Evolutionary conservation across 768 basidiomycete species (phyloP).

Genomic region (Agrocybe praecox): DNA sequence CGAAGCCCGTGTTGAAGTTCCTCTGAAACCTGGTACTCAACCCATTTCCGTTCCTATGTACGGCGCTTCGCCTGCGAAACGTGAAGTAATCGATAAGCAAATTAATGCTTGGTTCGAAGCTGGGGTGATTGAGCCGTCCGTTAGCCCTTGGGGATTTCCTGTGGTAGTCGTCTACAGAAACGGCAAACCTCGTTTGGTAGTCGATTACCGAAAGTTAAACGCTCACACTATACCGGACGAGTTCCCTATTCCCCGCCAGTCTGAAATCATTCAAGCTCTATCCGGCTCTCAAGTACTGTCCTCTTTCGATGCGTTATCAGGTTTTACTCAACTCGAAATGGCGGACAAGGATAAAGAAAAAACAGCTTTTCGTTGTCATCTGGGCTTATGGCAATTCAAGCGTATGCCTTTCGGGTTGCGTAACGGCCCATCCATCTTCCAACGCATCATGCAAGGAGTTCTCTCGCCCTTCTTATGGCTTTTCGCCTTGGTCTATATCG

Average conservation of each 20-base stretch:
- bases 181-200: slow-evolving; percentile 34
- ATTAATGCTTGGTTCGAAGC: too few relatives aligned
- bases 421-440: too few relatives aligned
- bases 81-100: too few relatives aligned
- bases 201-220: too few relatives aligned
- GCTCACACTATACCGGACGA: slow-evolving; percentile 18
- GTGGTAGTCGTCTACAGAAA: slow-evolving; percentile 38
- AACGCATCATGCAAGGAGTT: too few relatives aligned
- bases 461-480: too few relatives aligned
- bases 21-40: slow-evolving; percentile 18
- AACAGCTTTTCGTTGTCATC: too few relatives aligned
- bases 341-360: too few relatives aligned
- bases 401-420: too few relatives aligned
- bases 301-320: too few relatives aligned
- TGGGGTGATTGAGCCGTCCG: slow-evolving; percentile 39
- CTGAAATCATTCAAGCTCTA: slow-evolving; percentile 28
- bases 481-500: too few relatives aligned
- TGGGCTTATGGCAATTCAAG: too few relatives aligned
- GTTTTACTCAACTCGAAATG: slow-evolving; percentile 52
- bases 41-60: slow-evolving; percentile 30
- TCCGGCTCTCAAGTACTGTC: slow-evolving; percentile 29
- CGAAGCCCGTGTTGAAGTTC: slow-evolving; percentile 3
- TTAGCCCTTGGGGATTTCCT: slow-evolving; percentile 36
- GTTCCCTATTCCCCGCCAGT: slow-evolving; percentile 26
- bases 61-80: slow-evolving; percentile 24